Percentiles rank a stretch among this genome's conserved stretches.
phyloP scores from a whole-genome alignment of 2,329 filamentous ascomycete genomes.

The Calonectria pauciramosa region DNA sequence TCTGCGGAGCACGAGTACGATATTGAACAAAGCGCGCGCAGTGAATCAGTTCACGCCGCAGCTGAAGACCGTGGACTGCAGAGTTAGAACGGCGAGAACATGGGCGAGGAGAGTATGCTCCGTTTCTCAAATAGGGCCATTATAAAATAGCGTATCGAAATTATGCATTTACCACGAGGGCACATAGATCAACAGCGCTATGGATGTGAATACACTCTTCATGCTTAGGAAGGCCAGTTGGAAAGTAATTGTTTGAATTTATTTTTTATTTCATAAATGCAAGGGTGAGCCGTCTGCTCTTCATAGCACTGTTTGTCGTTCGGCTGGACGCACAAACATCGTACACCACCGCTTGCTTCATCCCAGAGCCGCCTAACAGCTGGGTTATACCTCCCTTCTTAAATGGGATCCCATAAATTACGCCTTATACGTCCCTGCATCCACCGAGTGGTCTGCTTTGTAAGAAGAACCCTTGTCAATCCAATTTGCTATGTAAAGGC shows the following conservation, averaged over 20 bases:
- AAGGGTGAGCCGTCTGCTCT: not conserved
- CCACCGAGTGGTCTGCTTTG: not conserved
- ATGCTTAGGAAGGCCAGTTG: not conserved
- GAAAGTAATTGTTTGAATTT: not conserved
- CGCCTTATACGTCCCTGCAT: not conserved
- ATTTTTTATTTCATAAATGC: not conserved
- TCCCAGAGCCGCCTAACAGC: not conserved
- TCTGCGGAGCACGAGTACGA: not conserved
- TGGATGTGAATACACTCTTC: not conserved
- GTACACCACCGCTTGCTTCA: not conserved
- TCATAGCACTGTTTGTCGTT: not conserved
- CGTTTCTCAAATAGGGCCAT: not conserved
- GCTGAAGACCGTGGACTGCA: no score
- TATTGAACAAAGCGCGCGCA: not conserved
- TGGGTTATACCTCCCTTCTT: not conserved
- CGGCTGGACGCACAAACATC: not conserved
- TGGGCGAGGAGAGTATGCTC: no score
- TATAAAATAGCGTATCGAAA: not conserved
- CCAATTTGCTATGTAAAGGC: not conserved
- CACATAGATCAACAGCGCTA: not conserved
- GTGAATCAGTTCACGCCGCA: not conserved
- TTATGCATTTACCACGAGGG: not conserved
- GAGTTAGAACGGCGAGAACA: no score
- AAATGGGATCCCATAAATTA: not conserved
- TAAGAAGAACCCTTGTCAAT: not conserved